Conservation (phyloP, 352 stramenopile genomes). For the Detonula confervacea region DNA sequence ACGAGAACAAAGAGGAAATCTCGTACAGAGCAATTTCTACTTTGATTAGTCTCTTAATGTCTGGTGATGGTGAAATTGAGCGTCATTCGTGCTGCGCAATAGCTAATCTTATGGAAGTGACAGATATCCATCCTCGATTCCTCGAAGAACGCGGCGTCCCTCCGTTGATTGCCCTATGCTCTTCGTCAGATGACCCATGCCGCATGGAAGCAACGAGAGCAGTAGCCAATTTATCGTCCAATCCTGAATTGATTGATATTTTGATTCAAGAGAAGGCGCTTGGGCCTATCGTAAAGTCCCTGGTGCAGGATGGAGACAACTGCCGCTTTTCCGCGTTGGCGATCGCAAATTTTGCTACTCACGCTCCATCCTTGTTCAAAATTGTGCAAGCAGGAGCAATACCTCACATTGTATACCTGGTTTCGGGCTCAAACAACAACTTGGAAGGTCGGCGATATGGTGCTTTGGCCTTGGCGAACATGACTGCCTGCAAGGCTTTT, state of each 20-base stretch:
- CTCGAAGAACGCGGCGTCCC: slow-evolving; percentile 93
- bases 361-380: slow-evolving; percentile 92
- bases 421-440: slow-evolving; percentile 88
- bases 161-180: slow-evolving; percentile 91
- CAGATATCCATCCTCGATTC: slow-evolving; percentile 93
- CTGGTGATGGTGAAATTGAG: slow-evolving; percentile 90
- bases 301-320: slow-evolving; percentile 89
- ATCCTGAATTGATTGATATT: slow-evolving; percentile 79
- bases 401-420: slow-evolving; percentile 48
- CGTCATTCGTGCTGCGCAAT: slow-evolving; percentile 93
- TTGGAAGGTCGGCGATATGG: slow-evolving; percentile 93
- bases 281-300: slow-evolving; percentile 89
- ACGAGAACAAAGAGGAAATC: slow-evolving; percentile 96
- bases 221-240: slow-evolving; percentile 94
- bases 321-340: slow-evolving; percentile 92
- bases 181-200: slow-evolving; percentile 90
- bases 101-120: slow-evolving; percentile 94
- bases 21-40: slow-evolving; percentile 93
- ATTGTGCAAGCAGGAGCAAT: slow-evolving; percentile 94
- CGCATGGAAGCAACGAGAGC: slow-evolving; percentile 91
- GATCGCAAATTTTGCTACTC: slow-evolving; percentile 94
- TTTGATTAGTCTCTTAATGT: slow-evolving; percentile 94
- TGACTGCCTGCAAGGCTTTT: slow-evolving; percentile 94
- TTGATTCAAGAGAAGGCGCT: slow-evolving; percentile 92
- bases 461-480: slow-evolving; percentile 93